These are phyloP conservation scores for Tuber brumale DNA, from an alignment of 495 filamentous ascomycete genomes.

Conservation along the genomic window DNA sequence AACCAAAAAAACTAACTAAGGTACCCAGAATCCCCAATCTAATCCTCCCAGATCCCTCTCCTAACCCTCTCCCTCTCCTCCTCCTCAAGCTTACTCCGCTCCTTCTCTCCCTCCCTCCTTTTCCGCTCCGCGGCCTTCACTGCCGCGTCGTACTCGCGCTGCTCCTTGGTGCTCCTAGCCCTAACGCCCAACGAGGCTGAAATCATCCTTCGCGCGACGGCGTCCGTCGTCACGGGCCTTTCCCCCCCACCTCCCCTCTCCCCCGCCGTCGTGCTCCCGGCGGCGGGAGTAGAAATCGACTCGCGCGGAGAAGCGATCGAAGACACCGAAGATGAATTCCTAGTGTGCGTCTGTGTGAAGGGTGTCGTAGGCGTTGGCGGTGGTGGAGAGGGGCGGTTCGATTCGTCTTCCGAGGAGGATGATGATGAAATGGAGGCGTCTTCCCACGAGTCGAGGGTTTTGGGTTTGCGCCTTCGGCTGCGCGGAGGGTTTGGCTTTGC, in stretches of 20 bases:
- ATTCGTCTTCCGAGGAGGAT: conserved; percentile 23
- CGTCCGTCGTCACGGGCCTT: conserved; percentile 81
- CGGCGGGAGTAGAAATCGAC: conserved; percentile 23
- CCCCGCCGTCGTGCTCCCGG: conserved; percentile 29
- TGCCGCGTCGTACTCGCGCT: conserved; percentile 76
- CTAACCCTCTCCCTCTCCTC: conserved; percentile 66
- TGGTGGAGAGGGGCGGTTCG: conserved; percentile 42
- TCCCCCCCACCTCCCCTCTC: conserved; percentile 25
- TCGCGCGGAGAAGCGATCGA: conserved; percentile 38
- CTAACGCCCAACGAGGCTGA: conserved; percentile 78
- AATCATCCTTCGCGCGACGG: conserved; percentile 83
- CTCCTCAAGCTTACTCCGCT: conserved; percentile 55
- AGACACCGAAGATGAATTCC: conserved; percentile 47
- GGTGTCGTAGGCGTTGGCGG: conserved; percentile 48
- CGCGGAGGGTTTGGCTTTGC: conserved; percentile 18
- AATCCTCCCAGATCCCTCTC: conserved; percentile 78
- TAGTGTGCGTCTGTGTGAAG: conserved; percentile 57
- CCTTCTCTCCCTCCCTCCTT: conserved; percentile 64
- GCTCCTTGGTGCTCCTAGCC: conserved; percentile 76
- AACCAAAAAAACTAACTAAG: neutral
- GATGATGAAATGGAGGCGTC: conserved; percentile 52
- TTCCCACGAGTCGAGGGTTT: conserved; percentile 79
- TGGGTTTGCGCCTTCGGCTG: conserved; percentile 47
- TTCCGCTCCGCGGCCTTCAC: conserved; percentile 79
- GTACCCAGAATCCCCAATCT: neutral